These are phyloP conservation scores for Ettlia oleoabundans DNA, from an alignment of 139 green algal genomes.

Conservation along the genomic window DNA sequence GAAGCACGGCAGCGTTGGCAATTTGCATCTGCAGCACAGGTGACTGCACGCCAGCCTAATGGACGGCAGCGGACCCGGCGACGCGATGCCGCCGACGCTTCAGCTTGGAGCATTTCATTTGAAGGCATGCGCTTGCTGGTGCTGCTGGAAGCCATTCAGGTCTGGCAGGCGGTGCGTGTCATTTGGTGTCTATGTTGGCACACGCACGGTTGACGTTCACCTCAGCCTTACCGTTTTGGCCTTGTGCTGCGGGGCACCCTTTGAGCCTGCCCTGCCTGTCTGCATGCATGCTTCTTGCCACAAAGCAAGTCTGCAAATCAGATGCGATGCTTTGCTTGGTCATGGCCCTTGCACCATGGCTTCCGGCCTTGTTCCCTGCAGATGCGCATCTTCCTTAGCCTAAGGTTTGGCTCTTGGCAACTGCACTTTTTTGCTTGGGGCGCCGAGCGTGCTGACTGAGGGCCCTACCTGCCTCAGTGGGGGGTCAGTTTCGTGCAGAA, in stretches of 20 bases:
- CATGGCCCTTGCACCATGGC: neutral
- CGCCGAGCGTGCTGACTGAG: too few species aligned
- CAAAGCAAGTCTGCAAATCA: too few species aligned
- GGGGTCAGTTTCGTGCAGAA: too few species aligned
- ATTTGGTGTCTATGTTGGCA: neutral
- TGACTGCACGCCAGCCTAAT: neutral
- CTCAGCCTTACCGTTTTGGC: too few species aligned
- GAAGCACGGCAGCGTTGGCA: neutral
- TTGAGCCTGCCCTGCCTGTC: too few species aligned
- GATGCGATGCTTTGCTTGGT: neutral
- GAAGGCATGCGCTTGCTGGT: constrained; percentile 9
- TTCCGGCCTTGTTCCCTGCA: neutral
- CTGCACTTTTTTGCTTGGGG: too few species aligned
- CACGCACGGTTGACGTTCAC: too few species aligned
- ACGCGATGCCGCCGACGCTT: too few species aligned
- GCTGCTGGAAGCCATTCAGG: neutral
- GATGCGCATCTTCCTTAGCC: neutral
- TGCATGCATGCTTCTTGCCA: too few species aligned
- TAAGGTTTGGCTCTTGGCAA: constrained; percentile 5
- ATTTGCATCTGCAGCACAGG: neutral
- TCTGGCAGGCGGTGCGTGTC: neutral
- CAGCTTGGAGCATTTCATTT: neutral
- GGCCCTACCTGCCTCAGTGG: too few species aligned
- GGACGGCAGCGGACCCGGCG: neutral
- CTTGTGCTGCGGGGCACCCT: too few species aligned